Conservation (phyloP, 768 basidiomycete genomes). For the Phylloporus rhodoxanthus region DNA sequence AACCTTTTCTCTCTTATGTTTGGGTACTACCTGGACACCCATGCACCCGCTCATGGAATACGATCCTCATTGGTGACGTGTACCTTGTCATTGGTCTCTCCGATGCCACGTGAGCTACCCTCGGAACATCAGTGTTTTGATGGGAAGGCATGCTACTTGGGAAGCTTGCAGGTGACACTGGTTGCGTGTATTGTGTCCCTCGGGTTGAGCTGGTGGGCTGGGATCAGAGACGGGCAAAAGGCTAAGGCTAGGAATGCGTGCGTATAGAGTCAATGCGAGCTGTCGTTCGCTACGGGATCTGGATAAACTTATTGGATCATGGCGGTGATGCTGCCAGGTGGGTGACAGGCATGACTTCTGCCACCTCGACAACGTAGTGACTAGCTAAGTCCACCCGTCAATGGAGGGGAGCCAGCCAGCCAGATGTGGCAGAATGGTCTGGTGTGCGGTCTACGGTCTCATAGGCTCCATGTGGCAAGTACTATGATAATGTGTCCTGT, state of each 20-base stretch:
- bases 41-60: conserved; percentile 32
- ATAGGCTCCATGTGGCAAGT: too few species aligned
- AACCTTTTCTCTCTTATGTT: conserved; percentile 84
- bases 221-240: conserved; percentile 28
- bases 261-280: background rate
- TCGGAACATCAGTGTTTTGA: conserved; percentile 45
- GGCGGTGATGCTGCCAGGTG: too few species aligned
- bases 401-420: too few species aligned
- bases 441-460: too few species aligned
- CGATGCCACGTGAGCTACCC: conserved; percentile 16
- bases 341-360: too few species aligned
- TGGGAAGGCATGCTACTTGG: conserved; percentile 56
- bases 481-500: too few species aligned
- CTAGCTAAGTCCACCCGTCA: too few species aligned
- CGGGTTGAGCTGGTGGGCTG: conserved; percentile 34
- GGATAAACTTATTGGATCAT: background rate
- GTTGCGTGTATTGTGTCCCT: conserved; percentile 33
- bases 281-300: background rate
- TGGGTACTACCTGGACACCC: conserved; percentile 74
- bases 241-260: background rate
- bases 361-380: too few species aligned
- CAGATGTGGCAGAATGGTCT: too few species aligned
- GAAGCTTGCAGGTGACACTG: conserved; percentile 46
- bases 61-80: background rate
- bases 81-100: background rate